phyloP scores from a whole-genome alignment of 805 yeast genomes.

The Suhomyces sp. region DNA sequence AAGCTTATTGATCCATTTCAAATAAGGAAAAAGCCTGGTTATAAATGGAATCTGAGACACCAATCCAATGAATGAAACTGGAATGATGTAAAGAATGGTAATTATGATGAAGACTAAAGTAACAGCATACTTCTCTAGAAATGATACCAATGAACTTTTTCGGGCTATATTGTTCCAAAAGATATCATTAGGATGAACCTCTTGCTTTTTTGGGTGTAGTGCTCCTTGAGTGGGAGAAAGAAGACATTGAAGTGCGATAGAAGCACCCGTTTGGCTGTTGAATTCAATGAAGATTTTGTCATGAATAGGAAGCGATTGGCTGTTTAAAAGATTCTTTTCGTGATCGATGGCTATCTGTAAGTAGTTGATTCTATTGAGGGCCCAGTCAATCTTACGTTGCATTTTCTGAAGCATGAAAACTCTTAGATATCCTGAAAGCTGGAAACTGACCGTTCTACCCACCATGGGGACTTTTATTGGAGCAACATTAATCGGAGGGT shows the following conservation, averaged over 20 bases:
- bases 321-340: constrained; percentile 16
- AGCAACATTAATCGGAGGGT: constrained; percentile 33
- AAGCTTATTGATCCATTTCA: constrained; percentile 52
- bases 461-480: constrained; percentile 20
- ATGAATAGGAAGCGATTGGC: constrained; percentile 21
- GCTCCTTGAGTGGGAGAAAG: constrained; percentile 43
- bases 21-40: constrained; percentile 58
- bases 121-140: constrained; percentile 44
- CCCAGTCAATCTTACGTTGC: constrained; percentile 29
- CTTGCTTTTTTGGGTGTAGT: constrained; percentile 46
- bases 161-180: constrained; percentile 64
- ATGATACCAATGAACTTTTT: constrained; percentile 34
- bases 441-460: constrained; percentile 18
- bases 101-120: constrained; percentile 47
- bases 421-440: constrained; percentile 32
- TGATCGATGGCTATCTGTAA: constrained; percentile 17
- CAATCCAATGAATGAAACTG: constrained; percentile 78
- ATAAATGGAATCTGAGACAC: constrained; percentile 72
- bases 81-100: constrained; percentile 68
- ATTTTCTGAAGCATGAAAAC: constrained; percentile 20
- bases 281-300: constrained; percentile 65
- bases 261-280: constrained; percentile 53
- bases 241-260: constrained; percentile 61
- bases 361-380: constrained; percentile 17
- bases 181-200: constrained; percentile 65